Conservation (phyloP, 2,329 filamentous ascomycete species). For the Sclerotinia spermophila region DNA sequence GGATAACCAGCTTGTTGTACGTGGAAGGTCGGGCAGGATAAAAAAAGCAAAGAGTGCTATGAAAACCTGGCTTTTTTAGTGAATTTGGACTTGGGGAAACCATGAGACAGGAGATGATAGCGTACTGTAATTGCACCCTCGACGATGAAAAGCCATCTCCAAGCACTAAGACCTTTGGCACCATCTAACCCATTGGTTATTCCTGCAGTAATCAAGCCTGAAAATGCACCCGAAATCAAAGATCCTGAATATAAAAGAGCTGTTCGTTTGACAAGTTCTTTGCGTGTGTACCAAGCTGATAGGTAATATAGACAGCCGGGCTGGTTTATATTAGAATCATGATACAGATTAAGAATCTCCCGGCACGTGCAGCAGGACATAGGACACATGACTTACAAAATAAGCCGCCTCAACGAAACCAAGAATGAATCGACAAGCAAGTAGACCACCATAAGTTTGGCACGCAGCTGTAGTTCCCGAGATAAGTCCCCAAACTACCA, state of each 20-base stretch:
- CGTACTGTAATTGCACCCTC: conserved; percentile 42
- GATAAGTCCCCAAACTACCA: conserved; percentile 49
- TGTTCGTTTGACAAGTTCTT: conserved; percentile 45
- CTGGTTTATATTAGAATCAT: conserved; percentile 1
- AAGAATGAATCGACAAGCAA: conserved; percentile 48
- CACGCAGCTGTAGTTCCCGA: conserved; percentile 48
- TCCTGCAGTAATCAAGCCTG: conserved; percentile 48
- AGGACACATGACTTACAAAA: conserved; percentile 41
- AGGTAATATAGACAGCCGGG: conserved; percentile 21
- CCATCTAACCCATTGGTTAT: conserved; percentile 47
- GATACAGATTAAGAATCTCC: too few relatives aligned
- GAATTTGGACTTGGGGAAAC: not conserved
- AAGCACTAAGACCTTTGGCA: conserved; percentile 46
- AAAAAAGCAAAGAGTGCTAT: conserved; percentile 25
- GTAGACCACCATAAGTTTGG: conserved; percentile 45
- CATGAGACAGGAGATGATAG: not conserved
- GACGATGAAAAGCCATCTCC: conserved; percentile 52
- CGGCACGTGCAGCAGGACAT: too few relatives aligned
- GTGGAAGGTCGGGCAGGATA: conserved; percentile 51
- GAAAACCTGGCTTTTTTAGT: conserved; percentile 5
- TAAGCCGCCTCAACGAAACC: conserved; percentile 55
- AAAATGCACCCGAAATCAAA: conserved; percentile 46
- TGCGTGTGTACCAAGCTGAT: conserved; percentile 44
- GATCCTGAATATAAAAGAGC: conserved; percentile 46
- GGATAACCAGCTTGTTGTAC: conserved; percentile 50